These are phyloP conservation scores for Themeda triandra DNA, from an alignment of 176 grass and related monocot genomes.

Conservation along the genomic window DNA sequence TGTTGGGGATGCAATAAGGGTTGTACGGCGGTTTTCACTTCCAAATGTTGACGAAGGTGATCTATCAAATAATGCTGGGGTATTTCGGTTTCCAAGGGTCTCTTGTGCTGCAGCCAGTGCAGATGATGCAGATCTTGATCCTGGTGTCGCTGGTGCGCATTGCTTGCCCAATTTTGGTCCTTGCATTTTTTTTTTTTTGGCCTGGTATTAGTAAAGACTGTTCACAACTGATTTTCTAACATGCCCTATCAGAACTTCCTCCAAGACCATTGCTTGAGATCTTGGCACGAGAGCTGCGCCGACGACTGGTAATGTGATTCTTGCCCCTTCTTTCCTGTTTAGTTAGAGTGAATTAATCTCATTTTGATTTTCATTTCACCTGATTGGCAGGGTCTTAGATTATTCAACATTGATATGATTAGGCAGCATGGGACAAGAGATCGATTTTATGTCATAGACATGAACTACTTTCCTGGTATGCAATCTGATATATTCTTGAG, in stretches of 20 bases:
- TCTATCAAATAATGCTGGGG: constrained; percentile 56
- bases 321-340: no score
- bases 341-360: not conserved
- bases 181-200: not conserved
- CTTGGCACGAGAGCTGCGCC: constrained; percentile 70
- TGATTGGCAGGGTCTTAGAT: constrained; percentile 71
- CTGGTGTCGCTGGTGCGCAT: constrained; percentile 69
- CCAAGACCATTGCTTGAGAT: constrained; percentile 77
- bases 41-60: constrained; percentile 74
- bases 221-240: constrained; percentile 20
- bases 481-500: constrained; percentile 7
- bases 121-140: constrained; percentile 89
- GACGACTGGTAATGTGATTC: constrained; percentile 52
- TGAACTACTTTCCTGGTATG: constrained; percentile 97
- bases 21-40: constrained; percentile 87
- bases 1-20: constrained; percentile 87
- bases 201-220: not conserved
- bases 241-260: constrained; percentile 69
- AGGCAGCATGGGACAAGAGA: constrained; percentile 84
- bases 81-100: constrained; percentile 88
- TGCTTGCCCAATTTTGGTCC: not conserved
- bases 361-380: not conserved
- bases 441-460: constrained; percentile 97
- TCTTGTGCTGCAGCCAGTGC: constrained; percentile 82
- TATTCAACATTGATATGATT: constrained; percentile 98